These are phyloP conservation scores for Dichotomopilus funicola DNA, from an alignment of 2,329 filamentous ascomycete genomes.

Conservation along the genomic window DNA sequence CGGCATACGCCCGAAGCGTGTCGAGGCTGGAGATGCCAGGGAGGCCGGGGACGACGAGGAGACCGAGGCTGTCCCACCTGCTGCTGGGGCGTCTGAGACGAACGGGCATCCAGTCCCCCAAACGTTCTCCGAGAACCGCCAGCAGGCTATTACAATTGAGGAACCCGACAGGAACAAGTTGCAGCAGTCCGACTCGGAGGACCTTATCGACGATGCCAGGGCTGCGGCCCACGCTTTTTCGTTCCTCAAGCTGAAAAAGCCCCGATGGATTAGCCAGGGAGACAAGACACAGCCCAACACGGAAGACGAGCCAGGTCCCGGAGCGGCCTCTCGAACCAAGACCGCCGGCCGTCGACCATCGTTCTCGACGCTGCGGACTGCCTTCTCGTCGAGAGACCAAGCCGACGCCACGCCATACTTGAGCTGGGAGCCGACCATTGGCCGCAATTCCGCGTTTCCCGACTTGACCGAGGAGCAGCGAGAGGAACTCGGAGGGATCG, in stretches of 20 bases:
- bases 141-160: slow-evolving; percentile 59
- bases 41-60: slow-evolving; percentile 30
- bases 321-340: slow-evolving; percentile 1
- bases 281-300: slow-evolving; percentile 36
- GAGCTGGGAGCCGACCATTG: slow-evolving; percentile 88
- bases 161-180: slow-evolving; percentile 47
- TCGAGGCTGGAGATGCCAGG: slow-evolving; percentile 34
- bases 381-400: slow-evolving; percentile 45
- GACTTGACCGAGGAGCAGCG: slow-evolving; percentile 84
- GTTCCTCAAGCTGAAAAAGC: slow-evolving; percentile 18
- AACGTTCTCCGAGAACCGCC: slow-evolving; percentile 21
- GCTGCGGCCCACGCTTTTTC: slow-evolving; percentile 36
- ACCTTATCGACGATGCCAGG: slow-evolving; percentile 38
- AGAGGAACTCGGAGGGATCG: slow-evolving; percentile 91
- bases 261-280: slow-evolving; percentile 27
- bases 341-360: slow-evolving; percentile 39
- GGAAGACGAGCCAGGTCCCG: slow-evolving; percentile 25
- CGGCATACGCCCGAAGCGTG: slow-evolving; percentile 61
- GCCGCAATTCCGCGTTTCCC: slow-evolving; percentile 86
- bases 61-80: slow-evolving; percentile 23
- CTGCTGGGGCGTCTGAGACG: slow-evolving; percentile 24
- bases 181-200: slow-evolving; percentile 34
- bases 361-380: slow-evolving; percentile 52
- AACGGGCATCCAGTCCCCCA: slow-evolving; percentile 24
- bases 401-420: slow-evolving; percentile 71